Percentiles rank a stretch among this genome's conserved stretches.
phyloP scores from a whole-genome alignment of 805 yeast species.

The Spathaspora gorwiae region DNA sequence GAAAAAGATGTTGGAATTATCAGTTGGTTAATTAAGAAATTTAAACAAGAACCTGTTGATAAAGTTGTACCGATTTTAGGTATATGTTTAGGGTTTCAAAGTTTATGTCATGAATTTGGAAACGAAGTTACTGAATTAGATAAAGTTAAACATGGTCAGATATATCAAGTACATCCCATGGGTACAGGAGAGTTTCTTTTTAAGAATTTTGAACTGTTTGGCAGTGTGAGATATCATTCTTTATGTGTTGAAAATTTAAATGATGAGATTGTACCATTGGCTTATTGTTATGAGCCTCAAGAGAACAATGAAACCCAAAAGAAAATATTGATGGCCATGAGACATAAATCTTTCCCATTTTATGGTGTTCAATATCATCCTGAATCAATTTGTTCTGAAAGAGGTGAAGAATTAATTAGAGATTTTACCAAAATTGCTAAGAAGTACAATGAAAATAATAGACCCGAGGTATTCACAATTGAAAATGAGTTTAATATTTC shows the following conservation, averaged over 20 bases:
- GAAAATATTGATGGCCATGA: constrained; percentile 72
- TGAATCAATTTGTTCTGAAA: constrained; percentile 79
- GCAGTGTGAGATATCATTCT: constrained; percentile 87
- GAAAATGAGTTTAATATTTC: not conserved
- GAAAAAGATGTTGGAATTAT: constrained; percentile 70
- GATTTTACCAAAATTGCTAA: constrained; percentile 59
- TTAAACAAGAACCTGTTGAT: constrained; percentile 3
- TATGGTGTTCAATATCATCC: constrained; percentile 98
- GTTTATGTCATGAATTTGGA: constrained; percentile 63
- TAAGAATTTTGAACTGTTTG: constrained; percentile 27
- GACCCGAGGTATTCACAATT: constrained; percentile 8
- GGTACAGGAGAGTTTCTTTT: constrained; percentile 16
- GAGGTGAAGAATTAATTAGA: constrained; percentile 54
- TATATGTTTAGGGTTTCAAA: constrained; percentile 90
- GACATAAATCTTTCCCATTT: constrained; percentile 58
- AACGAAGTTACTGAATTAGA: constrained; percentile 48
- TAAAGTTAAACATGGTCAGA: constrained; percentile 81
- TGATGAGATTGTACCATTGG: constrained; percentile 50
- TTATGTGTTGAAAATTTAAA: constrained; percentile 45
- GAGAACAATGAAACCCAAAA: constrained; percentile 12
- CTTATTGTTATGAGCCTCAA: constrained; percentile 47
- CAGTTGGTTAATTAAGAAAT: constrained; percentile 45
- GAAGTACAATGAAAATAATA: constrained; percentile 21
- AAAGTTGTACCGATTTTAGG: constrained; percentile 68
- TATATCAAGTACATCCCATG: constrained; percentile 49